Evolutionary conservation across 495 filamentous ascomycete species (phyloP).

Genomic region (Penicillium bovifimosum): DNA sequence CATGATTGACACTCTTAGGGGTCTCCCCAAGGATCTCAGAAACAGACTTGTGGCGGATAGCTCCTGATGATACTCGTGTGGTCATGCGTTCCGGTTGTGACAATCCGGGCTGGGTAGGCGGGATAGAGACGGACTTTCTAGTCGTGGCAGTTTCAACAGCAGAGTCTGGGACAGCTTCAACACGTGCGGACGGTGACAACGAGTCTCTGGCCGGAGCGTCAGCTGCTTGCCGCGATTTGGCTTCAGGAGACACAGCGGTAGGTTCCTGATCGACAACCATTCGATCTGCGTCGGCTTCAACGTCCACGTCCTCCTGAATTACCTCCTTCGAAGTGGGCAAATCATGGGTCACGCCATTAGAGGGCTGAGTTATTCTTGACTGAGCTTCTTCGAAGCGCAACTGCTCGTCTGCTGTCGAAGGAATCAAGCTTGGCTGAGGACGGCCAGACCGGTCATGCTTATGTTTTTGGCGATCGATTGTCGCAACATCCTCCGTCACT

Average conservation of each 20-base stretch:
- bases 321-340: constrained; percentile 21
- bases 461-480: constrained; percentile 20
- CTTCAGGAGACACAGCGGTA: constrained; percentile 2
- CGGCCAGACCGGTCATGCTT: constrained; percentile 20
- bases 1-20: constrained; percentile 39
- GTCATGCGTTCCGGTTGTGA: constrained; percentile 52
- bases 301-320: constrained; percentile 21
- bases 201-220: constrained; percentile 7
- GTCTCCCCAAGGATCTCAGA: constrained; percentile 66
- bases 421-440: constrained; percentile 23
- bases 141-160: constrained; percentile 5
- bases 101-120: constrained; percentile 21
- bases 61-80: constrained; percentile 59
- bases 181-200: constrained; percentile 14
- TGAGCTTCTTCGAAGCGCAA: constrained; percentile 46
- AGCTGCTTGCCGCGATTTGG: constrained; percentile 10
- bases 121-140: constrained; percentile 13
- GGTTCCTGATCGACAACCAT: constrained; percentile 22
- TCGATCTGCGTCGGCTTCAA: constrained; percentile 16
- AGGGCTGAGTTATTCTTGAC: constrained; percentile 29
- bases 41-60: constrained; percentile 66
- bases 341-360: constrained; percentile 8
- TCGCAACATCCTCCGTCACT: constrained; percentile 18
- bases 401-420: constrained; percentile 47
- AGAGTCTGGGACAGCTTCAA: constrained; percentile 9